These are phyloP conservation scores for Lachancea sp. DNA, from an alignment of 805 yeast genomes.

Conservation along the genomic window DNA sequence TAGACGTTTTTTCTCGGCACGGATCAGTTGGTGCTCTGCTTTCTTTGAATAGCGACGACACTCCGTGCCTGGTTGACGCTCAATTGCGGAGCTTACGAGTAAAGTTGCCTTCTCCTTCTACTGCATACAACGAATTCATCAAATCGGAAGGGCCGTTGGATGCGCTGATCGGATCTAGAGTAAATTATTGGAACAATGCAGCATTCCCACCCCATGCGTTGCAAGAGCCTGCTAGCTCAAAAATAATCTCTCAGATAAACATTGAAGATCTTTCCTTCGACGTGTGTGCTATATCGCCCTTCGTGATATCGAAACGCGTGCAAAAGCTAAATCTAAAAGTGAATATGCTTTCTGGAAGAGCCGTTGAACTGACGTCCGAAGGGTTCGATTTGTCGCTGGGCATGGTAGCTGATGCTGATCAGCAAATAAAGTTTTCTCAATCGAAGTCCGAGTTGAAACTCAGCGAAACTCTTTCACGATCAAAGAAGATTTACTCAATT, in stretches of 20 bases:
- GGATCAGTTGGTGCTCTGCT: slow-evolving; percentile 1
- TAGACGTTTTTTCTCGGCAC: slow-evolving; percentile 2
- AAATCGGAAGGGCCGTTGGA: not conserved
- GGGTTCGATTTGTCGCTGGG: slow-evolving; percentile 1
- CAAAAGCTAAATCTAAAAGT: not conserved
- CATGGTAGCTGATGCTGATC: not conserved
- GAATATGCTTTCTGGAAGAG: not conserved
- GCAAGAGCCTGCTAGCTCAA: not conserved
- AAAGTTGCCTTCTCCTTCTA: slow-evolving; percentile 1
- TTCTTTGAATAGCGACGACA: not conserved
- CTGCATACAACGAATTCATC: not conserved
- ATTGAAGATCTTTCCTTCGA: slow-evolving; percentile 3
- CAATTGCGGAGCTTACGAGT: slow-evolving; percentile 2
- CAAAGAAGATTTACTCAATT: not conserved
- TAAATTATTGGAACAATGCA: not conserved
- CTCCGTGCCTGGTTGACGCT: not conserved
- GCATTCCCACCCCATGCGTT: not conserved
- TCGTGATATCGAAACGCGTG: not conserved
- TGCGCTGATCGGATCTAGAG: not conserved
- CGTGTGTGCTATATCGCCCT: slow-evolving; percentile 1
- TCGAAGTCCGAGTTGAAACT: not conserved
- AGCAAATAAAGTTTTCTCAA: slow-evolving; percentile 5
- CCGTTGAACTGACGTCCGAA: not conserved
- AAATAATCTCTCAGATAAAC: not conserved
- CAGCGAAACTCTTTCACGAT: not conserved